Evolutionary conservation across 371 early-diverging fungal genomes (phyloP).

Genomic region (Cokeromyces recurvatus): DNA sequence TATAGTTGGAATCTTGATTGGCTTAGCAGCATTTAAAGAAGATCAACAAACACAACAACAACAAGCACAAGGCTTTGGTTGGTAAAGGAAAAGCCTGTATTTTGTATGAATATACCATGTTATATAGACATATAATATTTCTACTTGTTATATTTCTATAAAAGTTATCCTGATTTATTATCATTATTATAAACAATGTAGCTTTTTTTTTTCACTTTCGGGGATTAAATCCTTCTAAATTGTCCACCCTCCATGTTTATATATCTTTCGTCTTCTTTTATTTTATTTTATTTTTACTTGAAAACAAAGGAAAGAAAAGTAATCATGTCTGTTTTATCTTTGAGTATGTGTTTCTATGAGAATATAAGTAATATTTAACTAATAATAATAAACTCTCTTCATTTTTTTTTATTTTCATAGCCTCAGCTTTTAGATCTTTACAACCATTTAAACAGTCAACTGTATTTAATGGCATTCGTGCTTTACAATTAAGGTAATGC

Average conservation of each 20-base stretch:
- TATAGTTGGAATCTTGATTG: constrained; percentile 71
- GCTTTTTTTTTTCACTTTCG: too few relatives aligned
- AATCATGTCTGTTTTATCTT: constrained; percentile 14
- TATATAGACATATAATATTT: too few relatives aligned
- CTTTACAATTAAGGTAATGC: constrained; percentile 11
- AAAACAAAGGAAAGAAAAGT: not conserved
- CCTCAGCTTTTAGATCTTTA: constrained; percentile 16
- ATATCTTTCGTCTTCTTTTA: not conserved
- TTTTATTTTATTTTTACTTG: not conserved
- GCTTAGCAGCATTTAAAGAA: constrained; percentile 74
- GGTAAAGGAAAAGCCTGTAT: too few relatives aligned
- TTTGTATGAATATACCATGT: too few relatives aligned
- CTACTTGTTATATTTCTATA: too few relatives aligned
- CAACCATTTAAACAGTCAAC: constrained; percentile 16
- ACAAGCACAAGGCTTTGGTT: constrained; percentile 30
- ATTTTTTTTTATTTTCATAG: constrained; percentile 1
- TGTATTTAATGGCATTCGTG: constrained; percentile 6
- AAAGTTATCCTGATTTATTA: too few relatives aligned
- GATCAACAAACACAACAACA: constrained; percentile 26
- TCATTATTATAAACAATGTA: too few relatives aligned
- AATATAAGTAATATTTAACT: not conserved
- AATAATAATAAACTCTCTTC: not conserved
- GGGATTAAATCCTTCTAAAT: too few relatives aligned
- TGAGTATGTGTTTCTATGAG: constrained; percentile 3
- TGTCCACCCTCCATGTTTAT: not conserved